Percentiles rank a stretch among this genome's conserved stretches.
phyloP scores from a whole-genome alignment of 2,329 filamentous ascomycete genomes.

The Colletotrichum caudatum region DNA sequence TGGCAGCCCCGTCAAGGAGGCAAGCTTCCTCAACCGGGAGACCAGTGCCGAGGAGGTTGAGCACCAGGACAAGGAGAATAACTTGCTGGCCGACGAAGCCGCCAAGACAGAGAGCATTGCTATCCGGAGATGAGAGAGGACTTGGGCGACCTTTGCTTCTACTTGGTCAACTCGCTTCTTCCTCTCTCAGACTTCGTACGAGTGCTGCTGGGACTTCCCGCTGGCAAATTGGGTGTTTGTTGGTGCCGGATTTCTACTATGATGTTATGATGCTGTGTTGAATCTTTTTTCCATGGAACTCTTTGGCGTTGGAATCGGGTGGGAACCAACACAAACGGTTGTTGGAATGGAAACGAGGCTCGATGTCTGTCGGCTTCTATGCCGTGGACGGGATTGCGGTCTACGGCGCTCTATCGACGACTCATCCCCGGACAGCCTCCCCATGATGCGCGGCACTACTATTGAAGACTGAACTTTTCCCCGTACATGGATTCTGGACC shows the following conservation, averaged over 20 bases:
- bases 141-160: conserved; percentile 8
- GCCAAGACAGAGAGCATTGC: conserved; percentile 65
- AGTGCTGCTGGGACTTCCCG: conserved; percentile 23
- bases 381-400: conserved; percentile 5
- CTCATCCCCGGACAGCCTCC: conserved; percentile 7
- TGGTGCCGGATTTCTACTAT: conserved; percentile 30
- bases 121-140: conserved; percentile 67
- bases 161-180: conserved; percentile 28
- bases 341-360: conserved; percentile 25
- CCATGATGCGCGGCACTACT: conserved; percentile 12
- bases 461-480: conserved; percentile 27
- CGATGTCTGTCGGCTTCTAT: conserved; percentile 24
- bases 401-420: conserved; percentile 7
- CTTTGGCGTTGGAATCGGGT: conserved; percentile 33
- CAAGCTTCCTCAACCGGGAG: conserved; percentile 86
- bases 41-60: conserved; percentile 73
- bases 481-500: conserved; percentile 34
- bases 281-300: conserved; percentile 37
- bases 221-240: conserved; percentile 38
- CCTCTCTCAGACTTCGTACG: conserved; percentile 31
- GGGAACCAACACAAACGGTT: conserved; percentile 36
- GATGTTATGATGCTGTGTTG: conserved; percentile 42
- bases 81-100: conserved; percentile 37
- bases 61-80: conserved; percentile 37
- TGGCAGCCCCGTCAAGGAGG: conserved; percentile 90